phyloP scores from a whole-genome alignment of 371 early-diverging fungal genomes.

The Mucor lusitanicus region DNA sequence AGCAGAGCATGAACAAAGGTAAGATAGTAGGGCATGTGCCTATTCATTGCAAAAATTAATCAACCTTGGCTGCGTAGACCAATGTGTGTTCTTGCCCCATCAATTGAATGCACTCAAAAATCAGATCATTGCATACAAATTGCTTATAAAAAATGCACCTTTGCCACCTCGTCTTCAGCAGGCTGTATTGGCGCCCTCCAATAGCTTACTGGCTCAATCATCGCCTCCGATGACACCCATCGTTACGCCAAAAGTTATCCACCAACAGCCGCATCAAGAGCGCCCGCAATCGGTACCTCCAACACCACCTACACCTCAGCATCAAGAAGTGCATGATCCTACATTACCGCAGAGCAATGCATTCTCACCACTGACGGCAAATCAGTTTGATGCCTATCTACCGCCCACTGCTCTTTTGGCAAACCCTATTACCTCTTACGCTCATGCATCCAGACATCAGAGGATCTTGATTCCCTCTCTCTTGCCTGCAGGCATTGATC shows the following conservation, averaged over 20 bases:
- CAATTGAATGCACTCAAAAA: conserved; percentile 68
- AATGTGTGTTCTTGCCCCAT: conserved; percentile 50
- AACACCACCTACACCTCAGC: not conserved
- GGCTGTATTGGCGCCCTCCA: conserved; percentile 56
- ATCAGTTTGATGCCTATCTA: conserved; percentile 29
- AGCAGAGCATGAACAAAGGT: not conserved
- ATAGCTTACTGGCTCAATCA: not conserved
- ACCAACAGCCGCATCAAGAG: not conserved
- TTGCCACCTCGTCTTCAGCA: conserved; percentile 71
- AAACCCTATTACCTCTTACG: conserved; percentile 43
- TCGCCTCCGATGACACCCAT: conserved; percentile 3
- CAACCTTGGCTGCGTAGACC: not conserved
- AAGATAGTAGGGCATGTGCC: not conserved
- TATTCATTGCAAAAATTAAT: not conserved
- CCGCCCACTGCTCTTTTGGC: conserved; percentile 56
- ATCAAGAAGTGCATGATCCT: not conserved
- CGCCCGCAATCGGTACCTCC: not conserved
- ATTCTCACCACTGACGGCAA: not conserved
- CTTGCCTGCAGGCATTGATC: conserved; percentile 80
- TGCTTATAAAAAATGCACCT: conserved; percentile 72
- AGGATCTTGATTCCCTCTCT: conserved; percentile 73
- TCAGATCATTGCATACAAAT: conserved; percentile 78
- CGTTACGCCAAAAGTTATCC: not conserved
- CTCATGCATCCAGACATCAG: conserved; percentile 69
- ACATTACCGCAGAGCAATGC: not conserved